phyloP scores from a whole-genome alignment of 139 green algal genomes.

The Chlorella sp. region DNA sequence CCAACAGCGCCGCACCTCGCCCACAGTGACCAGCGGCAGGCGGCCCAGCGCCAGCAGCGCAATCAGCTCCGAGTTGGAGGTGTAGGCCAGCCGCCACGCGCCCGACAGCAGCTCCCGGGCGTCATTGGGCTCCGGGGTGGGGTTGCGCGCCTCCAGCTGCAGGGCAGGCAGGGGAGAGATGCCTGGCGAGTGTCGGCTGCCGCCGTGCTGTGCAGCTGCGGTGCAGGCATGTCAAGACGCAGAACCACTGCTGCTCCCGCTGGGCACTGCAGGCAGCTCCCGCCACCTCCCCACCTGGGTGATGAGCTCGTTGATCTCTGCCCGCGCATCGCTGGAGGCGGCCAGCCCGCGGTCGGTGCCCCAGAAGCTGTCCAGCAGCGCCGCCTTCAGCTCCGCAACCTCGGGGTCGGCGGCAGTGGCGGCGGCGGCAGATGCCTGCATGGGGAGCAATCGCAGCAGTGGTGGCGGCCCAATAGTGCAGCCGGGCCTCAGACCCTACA shows the following conservation, averaged over 20 bases:
- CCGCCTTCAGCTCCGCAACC: slow-evolving; percentile 59
- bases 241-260: too few species aligned
- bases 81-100: slow-evolving; percentile 91
- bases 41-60: slow-evolving; percentile 76
- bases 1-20: slow-evolving; percentile 44
- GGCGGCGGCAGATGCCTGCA: not conserved
- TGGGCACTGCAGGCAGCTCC: too few species aligned
- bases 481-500: too few species aligned
- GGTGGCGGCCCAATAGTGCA: too few species aligned
- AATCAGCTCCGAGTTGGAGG: slow-evolving; percentile 84
- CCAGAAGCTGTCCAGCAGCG: slow-evolving; percentile 87
- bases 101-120: slow-evolving; percentile 62
- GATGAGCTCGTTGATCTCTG: slow-evolving; percentile 94
- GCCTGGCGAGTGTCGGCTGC: too few species aligned
- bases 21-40: slow-evolving; percentile 86
- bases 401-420: not conserved
- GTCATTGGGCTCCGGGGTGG: slow-evolving; percentile 76
- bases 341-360: slow-evolving; percentile 84
- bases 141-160: slow-evolving; percentile 92
- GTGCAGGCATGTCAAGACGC: too few species aligned
- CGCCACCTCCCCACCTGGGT: slow-evolving; percentile 21
- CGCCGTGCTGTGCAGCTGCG: too few species aligned
- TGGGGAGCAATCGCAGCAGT: too few species aligned
- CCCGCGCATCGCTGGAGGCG: slow-evolving; percentile 70
- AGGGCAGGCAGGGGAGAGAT: not conserved